Evolutionary conservation across 2,329 filamentous ascomycete species (phyloP), one percentile per base, ranked within the genome.

Genomic region (Trichophyton benhamiae): DNA sequence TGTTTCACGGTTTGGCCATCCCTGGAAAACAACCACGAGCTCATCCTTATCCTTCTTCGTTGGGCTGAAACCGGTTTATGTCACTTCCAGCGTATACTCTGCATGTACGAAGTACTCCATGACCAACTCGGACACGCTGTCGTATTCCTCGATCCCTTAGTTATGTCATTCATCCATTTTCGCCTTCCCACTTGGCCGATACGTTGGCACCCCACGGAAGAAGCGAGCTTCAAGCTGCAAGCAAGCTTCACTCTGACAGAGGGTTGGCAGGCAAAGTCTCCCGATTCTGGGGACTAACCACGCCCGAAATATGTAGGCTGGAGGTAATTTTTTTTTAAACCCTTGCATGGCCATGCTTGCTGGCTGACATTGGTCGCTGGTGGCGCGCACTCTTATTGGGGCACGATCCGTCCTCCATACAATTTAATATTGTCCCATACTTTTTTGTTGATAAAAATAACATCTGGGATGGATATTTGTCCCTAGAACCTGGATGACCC

Each of bases 261-360:
- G 22, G 27, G 49, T 11, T 25, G 22, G 22, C 49, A 53, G 49
- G 49, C 13, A n/a, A 7, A 53, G 27, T 22, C 48, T 52, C 49
- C 49, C 49, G 13, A 33, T n/a, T 6, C 13, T 33, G 44, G 44
- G 44, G 44, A 48, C 49, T 30, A 53, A 53, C 22, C 30, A 53
- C 11, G 49, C 27, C 49, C 49, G 6, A 33, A n/a, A 53, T 22
- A 13, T 30, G 22, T 27, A 53, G 49, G 49, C 49, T 53, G 25
- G 49, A 53, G 22, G 49, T 53, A 53, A 53, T 53, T 53, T 53
- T 53, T 53, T 53, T 33, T 53, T 53, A 53, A 33, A 53, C 27
- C 49, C 49, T 53, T 53, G 49, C 49, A 53, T 53, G 49, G 49
- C 49, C 49, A 53, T 33, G 49, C 49, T 53, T 25, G 49, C 22